Evolutionary conservation across 1,284 basidiomycete genomes (phyloP), one percentile per base, ranked within the genome.

Genomic region (Neolentinus lepideus): DNA sequence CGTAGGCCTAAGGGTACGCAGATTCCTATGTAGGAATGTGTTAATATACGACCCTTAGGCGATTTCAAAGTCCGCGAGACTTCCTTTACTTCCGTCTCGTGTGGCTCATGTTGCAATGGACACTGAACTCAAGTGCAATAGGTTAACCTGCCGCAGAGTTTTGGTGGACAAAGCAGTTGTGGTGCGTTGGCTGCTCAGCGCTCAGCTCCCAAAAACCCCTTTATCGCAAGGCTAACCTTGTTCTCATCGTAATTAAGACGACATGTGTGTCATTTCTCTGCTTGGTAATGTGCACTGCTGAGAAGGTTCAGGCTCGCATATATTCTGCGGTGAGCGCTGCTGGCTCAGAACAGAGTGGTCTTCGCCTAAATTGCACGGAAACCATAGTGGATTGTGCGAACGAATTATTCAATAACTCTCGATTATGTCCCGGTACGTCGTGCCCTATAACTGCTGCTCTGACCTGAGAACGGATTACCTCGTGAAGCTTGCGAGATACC

Each of bases 161-260:
- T 66, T 92, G 52, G 72, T 73, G 1, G 89, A 90, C 62, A 91
- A 89, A 67, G 89, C 89, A 1, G 89, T 92, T 16, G 89, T 92
- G 60, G 88, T 90, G 63, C 68, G 86, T 75, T 19, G 26, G 51
- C 36, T 21, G 24, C 2, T 54, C 14, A 27, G 33, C 45, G 56
- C 29, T 31, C 29, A 12, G 29, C 29, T 31, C 12, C 29, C 4
- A 12, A 31, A 4, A 31, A 12, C 12, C 6, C 12, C 29, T 31
- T 12, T 4, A 31, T 12, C 12, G 29, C 29, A 31, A 31, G 29
- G 29, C 29, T 31, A 12, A 31, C 12, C 29, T 31, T 12, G 29
- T 31, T 12, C 29, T 31, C 4, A 4, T 31, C 12, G 6, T 31
- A 12, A 31, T 31, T 12, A 6, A 71, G 69, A 69, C 67, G 14